phyloP scores from a whole-genome alignment of 2,329 filamentous ascomycete species.

The Rhynchosporium secalis region DNA sequence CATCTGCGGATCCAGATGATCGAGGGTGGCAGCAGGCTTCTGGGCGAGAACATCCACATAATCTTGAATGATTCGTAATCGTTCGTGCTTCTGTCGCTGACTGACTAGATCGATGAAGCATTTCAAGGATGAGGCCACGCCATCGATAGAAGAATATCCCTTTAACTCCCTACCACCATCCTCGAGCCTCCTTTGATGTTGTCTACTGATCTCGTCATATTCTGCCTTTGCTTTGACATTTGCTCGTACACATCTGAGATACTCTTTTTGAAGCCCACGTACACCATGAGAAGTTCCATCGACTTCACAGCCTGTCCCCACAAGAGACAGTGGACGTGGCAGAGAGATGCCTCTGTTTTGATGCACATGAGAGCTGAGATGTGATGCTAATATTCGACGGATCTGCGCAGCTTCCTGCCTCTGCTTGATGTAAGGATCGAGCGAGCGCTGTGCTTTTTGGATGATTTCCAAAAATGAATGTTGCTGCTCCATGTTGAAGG shows the following conservation, averaged over 20 bases:
- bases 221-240: conserved; percentile 54
- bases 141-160: conserved; percentile 28
- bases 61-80: conserved; percentile 51
- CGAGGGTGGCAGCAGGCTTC: conserved; percentile 52
- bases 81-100: conserved; percentile 53
- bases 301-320: conserved; percentile 44
- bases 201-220: conserved; percentile 41
- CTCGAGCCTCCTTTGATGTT: conserved; percentile 21
- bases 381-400: conserved; percentile 54
- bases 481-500: conserved; percentile 28
- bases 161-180: neutral
- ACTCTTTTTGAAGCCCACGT: conserved; percentile 54
- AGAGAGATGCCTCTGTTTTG: conserved; percentile 41
- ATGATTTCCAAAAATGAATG: conserved; percentile 40
- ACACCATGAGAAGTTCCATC: conserved; percentile 42
- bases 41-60: conserved; percentile 52
- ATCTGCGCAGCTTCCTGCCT: conserved; percentile 59
- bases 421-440: conserved; percentile 56
- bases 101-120: conserved; percentile 54
- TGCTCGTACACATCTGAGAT: conserved; percentile 53
- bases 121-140: conserved; percentile 42
- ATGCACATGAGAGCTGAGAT: conserved; percentile 50
- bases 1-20: conserved; percentile 47
- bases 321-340: conserved; percentile 47
- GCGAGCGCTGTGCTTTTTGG: conserved; percentile 44